These are phyloP conservation scores for Nematodospora anomalae DNA, from an alignment of 1,139 yeast species.

Conservation along the genomic window DNA sequence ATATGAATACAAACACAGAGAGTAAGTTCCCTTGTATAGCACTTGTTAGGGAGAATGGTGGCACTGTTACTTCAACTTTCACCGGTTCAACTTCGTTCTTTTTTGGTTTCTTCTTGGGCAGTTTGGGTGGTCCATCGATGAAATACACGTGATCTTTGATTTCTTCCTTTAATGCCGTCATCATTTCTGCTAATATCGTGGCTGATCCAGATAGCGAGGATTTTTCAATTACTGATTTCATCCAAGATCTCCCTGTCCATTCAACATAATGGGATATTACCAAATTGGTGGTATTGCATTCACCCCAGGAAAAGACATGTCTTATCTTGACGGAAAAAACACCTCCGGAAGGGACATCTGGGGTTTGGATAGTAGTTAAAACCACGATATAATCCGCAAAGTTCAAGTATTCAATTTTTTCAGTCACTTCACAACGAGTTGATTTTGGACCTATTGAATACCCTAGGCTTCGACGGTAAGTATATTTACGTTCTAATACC, in stretches of 20 bases:
- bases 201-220: conserved; percentile 50
- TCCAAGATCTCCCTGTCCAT: conserved; percentile 62
- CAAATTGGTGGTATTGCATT: conserved; percentile 39
- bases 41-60: conserved; percentile 12
- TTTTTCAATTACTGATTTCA: conserved; percentile 53
- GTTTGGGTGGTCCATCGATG: conserved; percentile 22
- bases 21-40: conserved; percentile 20
- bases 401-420: conserved; percentile 43
- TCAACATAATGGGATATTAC: conserved; percentile 45
- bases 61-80: not conserved
- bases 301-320: conserved; percentile 50
- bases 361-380: conserved; percentile 45
- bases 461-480: conserved; percentile 49
- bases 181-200: conserved; percentile 35
- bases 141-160: conserved; percentile 24
- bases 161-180: conserved; percentile 31
- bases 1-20: conserved; percentile 20
- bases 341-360: conserved; percentile 62
- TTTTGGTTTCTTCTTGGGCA: conserved; percentile 7
- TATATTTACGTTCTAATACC: conserved; percentile 34
- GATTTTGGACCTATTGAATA: conserved; percentile 60
- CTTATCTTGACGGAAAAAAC: conserved; percentile 53
- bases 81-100: conserved; percentile 8
- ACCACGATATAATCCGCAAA: conserved; percentile 38
- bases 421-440: conserved; percentile 51